phyloP scores from a whole-genome alignment of 495 filamentous ascomycete genomes.

The Poronia punctata region DNA sequence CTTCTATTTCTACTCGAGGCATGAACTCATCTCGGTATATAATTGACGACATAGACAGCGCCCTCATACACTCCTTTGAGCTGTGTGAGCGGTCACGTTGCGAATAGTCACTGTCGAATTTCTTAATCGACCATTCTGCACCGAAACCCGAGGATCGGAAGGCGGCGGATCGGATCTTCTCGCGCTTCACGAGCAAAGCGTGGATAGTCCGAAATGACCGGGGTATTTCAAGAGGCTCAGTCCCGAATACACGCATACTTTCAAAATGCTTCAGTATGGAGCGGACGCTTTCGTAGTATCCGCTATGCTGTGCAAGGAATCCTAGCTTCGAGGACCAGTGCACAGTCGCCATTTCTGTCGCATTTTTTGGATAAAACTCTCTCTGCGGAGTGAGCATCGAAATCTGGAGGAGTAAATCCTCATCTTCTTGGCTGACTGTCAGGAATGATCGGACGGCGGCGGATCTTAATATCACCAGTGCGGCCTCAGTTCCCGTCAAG shows the following conservation, averaged over 20 bases:
- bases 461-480: constrained; percentile 41
- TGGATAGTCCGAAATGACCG: neutral
- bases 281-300: constrained; percentile 36
- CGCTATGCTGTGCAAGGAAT: constrained; percentile 44
- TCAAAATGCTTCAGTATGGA: constrained; percentile 36
- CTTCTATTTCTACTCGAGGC: neutral
- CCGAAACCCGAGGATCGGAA: constrained; percentile 47
- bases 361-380: constrained; percentile 18
- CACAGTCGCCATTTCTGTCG: constrained; percentile 21
- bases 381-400: constrained; percentile 45
- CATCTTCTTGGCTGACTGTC: constrained; percentile 30
- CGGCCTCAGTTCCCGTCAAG: constrained; percentile 57
- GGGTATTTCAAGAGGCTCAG: neutral
- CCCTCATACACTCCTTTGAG: constrained; percentile 2
- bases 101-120: constrained; percentile 31
- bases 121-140: constrained; percentile 36
- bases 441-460: constrained; percentile 46
- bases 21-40: neutral
- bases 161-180: constrained; percentile 37
- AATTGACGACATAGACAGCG: constrained; percentile 2
- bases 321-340: constrained; percentile 24
- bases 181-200: constrained; percentile 30
- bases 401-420: constrained; percentile 36
- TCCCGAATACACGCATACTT: constrained; percentile 17
- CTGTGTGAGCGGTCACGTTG: constrained; percentile 15